A percentile compares a stretch with the other conserved stretches of the same genome.
Conservation (phyloP, 1,284 basidiomycete genomes). For the Veloporphyrellus conicus region DNA sequence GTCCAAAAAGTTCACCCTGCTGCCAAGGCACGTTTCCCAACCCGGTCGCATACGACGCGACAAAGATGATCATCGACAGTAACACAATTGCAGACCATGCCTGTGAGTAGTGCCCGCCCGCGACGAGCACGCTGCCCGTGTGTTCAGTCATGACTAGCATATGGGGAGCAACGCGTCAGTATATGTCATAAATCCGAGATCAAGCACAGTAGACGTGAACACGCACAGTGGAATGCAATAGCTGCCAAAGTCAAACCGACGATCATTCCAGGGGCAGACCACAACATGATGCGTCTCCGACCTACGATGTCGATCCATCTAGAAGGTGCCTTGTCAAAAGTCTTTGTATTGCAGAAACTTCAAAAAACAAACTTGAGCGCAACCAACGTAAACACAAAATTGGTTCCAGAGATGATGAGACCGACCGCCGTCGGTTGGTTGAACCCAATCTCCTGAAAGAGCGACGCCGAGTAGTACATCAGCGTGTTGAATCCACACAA, state of each 20-base stretch:
- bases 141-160: slow-evolving; percentile 59
- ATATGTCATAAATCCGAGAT: background rate
- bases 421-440: slow-evolving; percentile 77
- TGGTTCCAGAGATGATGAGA: slow-evolving; percentile 73
- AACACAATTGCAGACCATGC: slow-evolving; percentile 70
- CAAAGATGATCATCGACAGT: slow-evolving; percentile 76
- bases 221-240: slow-evolving; percentile 72
- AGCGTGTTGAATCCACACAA: slow-evolving; percentile 74
- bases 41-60: slow-evolving; percentile 77
- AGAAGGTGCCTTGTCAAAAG: background rate
- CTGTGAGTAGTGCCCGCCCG: slow-evolving; percentile 60
- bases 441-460: slow-evolving; percentile 79
- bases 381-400: slow-evolving; percentile 78
- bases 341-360: background rate
- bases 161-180: background rate
- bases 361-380: slow-evolving; percentile 50
- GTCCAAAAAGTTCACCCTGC: slow-evolving; percentile 77
- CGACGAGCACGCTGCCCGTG: slow-evolving; percentile 63
- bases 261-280: slow-evolving; percentile 75
- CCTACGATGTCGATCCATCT: slow-evolving; percentile 76
- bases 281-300: slow-evolving; percentile 71
- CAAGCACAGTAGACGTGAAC: background rate
- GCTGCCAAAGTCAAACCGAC: slow-evolving; percentile 67
- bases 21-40: slow-evolving; percentile 82
- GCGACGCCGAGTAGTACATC: slow-evolving; percentile 75